These are phyloP conservation scores for Sphagnum magellanicum DNA, from an alignment of 228 moss, liverwort and hornwort genomes.

Conservation along the genomic window DNA sequence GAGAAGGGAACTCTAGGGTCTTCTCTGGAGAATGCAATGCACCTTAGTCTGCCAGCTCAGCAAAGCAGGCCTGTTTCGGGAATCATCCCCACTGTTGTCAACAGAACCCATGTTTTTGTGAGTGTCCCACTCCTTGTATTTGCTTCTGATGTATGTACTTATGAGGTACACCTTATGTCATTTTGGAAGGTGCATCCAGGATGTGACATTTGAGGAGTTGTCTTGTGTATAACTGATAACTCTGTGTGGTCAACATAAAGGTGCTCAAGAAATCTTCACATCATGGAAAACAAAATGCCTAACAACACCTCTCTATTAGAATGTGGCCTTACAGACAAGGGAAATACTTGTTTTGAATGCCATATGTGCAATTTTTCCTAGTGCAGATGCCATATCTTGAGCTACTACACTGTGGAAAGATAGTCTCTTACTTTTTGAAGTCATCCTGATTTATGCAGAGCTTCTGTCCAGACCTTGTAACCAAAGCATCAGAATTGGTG, in stretches of 20 bases:
- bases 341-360: too few species aligned
- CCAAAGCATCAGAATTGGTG: neutral
- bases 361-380: neutral
- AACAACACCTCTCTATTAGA: too few species aligned
- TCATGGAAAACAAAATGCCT: too few species aligned
- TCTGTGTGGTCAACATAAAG: too few species aligned
- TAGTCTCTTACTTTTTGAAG: neutral
- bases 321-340: too few species aligned
- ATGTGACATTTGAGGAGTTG: neutral
- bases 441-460: neutral
- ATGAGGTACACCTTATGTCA: too few species aligned
- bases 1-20: neutral
- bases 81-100: constrained; percentile 14
- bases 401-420: neutral
- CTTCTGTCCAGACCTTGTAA: constrained; percentile 7
- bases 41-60: constrained; percentile 8
- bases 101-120: constrained; percentile 17
- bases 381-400: neutral
- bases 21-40: constrained; percentile 2
- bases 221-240: neutral
- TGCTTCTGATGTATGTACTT: neutral
- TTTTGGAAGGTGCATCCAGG: too few species aligned
- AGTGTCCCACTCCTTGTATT: neutral
- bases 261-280: too few species aligned
- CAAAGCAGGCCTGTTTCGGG: constrained; percentile 14